Base-by-base conservation (phyloP, 2,329 filamentous ascomycete species). In the Huntiella decipiens region DNA sequence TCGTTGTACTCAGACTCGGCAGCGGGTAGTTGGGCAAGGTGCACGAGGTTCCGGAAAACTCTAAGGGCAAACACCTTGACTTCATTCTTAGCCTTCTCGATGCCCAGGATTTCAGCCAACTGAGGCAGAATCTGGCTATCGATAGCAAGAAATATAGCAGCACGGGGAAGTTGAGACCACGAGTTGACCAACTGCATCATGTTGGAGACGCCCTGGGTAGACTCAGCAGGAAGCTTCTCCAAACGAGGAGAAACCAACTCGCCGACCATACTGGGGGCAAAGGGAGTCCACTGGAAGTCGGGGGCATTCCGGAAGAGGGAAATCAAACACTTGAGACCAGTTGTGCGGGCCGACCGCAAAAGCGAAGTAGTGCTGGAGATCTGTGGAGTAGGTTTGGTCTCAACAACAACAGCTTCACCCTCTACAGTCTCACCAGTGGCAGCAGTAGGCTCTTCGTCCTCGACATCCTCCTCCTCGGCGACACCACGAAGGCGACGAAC, bases 151-250 rank as follows among this genome's bases (percentile, higher is more conserved):
- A 91, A 83, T 5, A 77, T 57, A 1, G 79, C 77, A 1, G 77
- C 79, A 50, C 68, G 70, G 0, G 74, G 67, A 16, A 79, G 70
- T 48, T 72, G 71, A 3, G 84, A 79, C 82, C 88, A 94, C 1
- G 81, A 82, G 3, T 75, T 77, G 51, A 98, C 76, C 4, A 98
- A 66, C 51, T 79, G 78, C 51, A 95, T 70, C 36, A 86, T 72
- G 12, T 79, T 82, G 2, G 91, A 96, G 5, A 95, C 68, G 11
- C 85, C 84, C 57, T 98, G 87, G 0, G 85, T 82, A 38, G 84
- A 94, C 63, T 98, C 91, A 4, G 73, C 67, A 0, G 86, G 75
- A 45, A 98, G 73, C 48, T 82, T 83, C 2, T 79, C 72, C 13
- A 96, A 66, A 52, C 85, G 73, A 13, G 84, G 84, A 44, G 74